Conservation (phyloP, 2,329 filamentous ascomycete species). For the Cladophialophora exuberans region DNA sequence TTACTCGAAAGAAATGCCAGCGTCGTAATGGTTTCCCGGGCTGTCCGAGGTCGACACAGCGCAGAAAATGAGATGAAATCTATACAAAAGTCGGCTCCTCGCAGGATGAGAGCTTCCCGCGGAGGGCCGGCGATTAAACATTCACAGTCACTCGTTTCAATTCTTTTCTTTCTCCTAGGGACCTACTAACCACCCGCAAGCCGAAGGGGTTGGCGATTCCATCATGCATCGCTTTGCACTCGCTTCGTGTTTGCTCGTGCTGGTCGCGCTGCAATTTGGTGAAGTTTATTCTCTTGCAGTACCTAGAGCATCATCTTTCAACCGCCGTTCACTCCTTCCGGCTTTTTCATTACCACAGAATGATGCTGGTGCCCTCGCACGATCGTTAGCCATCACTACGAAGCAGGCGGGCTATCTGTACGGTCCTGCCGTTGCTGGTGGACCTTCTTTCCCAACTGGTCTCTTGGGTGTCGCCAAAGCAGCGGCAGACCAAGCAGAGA, state of each 20-base stretch:
- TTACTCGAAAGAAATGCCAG: too few relatives aligned
- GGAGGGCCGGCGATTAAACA: too few relatives aligned
- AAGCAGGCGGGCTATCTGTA: constrained; percentile 15
- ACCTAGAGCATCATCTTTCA: constrained; percentile 5
- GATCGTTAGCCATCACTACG: constrained; percentile 4
- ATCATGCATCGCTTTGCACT: constrained; percentile 9
- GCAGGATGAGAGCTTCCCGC: too few relatives aligned
- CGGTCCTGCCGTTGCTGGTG: constrained; percentile 15
- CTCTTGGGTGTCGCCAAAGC: constrained; percentile 10
- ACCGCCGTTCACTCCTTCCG: constrained; percentile 9
- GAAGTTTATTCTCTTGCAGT: constrained; percentile 13
- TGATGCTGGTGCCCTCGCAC: not conserved
- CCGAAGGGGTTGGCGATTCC: constrained; percentile 19
- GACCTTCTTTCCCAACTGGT: constrained; percentile 14
- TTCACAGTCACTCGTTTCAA: too few relatives aligned
- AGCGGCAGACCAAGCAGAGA: constrained; percentile 13
- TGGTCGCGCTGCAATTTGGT: constrained; percentile 4
- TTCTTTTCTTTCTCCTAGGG: too few relatives aligned
- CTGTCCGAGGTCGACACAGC: too few relatives aligned
- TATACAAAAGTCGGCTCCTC: too few relatives aligned
- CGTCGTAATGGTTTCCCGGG: too few relatives aligned
- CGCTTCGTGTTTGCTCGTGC: constrained; percentile 4
- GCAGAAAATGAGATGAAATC: too few relatives aligned
- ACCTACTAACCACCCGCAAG: too few relatives aligned
- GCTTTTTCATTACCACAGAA: constrained; percentile 12